Evolutionary conservation across 495 filamentous ascomycete species (phyloP).

Genomic region (Talaromyces trachyspermus): DNA sequence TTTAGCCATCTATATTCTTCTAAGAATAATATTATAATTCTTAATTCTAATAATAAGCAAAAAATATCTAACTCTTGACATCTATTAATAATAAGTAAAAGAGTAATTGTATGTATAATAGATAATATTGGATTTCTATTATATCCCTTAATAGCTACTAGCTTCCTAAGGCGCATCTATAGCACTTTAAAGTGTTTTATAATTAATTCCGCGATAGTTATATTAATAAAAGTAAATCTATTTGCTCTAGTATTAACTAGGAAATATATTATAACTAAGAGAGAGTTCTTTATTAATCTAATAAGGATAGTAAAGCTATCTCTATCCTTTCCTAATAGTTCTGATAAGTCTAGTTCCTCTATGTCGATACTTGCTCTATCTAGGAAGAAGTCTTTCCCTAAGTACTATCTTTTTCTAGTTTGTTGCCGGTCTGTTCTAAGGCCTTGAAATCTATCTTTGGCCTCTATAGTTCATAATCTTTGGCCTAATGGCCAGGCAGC

Average conservation of each 20-base stretch:
- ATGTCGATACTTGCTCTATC: background rate
- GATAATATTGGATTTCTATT: constrained; percentile 9
- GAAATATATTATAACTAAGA: background rate
- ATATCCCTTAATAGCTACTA: constrained; percentile 28
- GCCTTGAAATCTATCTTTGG: background rate
- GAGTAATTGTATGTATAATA: constrained; percentile 5
- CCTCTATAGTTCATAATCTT: background rate
- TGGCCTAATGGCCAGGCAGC: no score
- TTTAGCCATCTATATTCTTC: background rate
- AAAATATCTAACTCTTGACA: background rate
- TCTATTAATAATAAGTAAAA: background rate
- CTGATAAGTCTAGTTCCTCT: background rate
- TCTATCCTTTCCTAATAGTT: constrained; percentile 2
- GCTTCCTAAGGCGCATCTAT: background rate
- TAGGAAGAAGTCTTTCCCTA: constrained; percentile 9
- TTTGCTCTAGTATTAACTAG: constrained; percentile 7
- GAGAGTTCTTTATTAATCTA: constrained; percentile 7
- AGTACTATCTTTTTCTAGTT: constrained; percentile 1
- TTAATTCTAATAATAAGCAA: constrained; percentile 6
- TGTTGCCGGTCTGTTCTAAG: background rate
- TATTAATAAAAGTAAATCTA: background rate
- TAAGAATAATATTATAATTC: constrained; percentile 8
- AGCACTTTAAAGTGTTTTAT: no score
- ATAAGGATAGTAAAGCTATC: constrained; percentile 11
- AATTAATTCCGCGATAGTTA: no score